Evolutionary conservation across 257 asterid genomes (phyloP), one percentile per base, ranked within the genome.

Genomic region (Solanum habrochaites): DNA sequence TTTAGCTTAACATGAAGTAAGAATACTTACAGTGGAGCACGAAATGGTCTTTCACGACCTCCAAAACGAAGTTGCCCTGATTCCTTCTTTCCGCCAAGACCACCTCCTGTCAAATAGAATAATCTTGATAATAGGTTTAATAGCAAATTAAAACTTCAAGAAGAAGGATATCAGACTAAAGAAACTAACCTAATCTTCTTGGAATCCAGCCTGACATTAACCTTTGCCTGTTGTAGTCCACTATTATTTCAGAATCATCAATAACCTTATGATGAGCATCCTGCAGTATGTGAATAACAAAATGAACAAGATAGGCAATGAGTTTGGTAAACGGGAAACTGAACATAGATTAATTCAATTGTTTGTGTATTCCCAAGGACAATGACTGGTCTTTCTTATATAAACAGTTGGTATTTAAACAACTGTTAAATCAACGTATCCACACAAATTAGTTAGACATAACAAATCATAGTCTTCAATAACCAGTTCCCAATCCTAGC

Each of bases 161-260:
- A 13, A 27, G 85, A 27, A 73, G 23, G 66, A 77, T 70, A 49
- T 49, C 45, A 20, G 69, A 81, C 69, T 18, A 35, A 43, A 14
- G 86, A 83, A 73, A 87, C 91, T 80, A 88, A 94, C 99, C 98
- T 90, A 97, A 91, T 90, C 99, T 93, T 94, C 99, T 94, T 21
- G 99, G 99, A 90, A 97, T 96, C 99, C 99, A 97, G 64, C 99
- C 98, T 35, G 98, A 96, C 99, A 96, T 97, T 91, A 97, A 91
- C 66, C 94, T 98, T 90, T 97, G 99, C 88, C 98, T 93, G 73
- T 93, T 95, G 93, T 94, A 97, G 90, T 97, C 99, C 85, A 97
- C 99, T 86, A 93, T 90, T 78, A 97, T 94, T 88, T 96, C 99
- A 43, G 98, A 97, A 92, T 92, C 98, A n/a, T 97, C 99, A 64